Evolutionary conservation across 2,329 filamentous ascomycete species (phyloP).

Genomic region (Apiospora malaysiana): DNA sequence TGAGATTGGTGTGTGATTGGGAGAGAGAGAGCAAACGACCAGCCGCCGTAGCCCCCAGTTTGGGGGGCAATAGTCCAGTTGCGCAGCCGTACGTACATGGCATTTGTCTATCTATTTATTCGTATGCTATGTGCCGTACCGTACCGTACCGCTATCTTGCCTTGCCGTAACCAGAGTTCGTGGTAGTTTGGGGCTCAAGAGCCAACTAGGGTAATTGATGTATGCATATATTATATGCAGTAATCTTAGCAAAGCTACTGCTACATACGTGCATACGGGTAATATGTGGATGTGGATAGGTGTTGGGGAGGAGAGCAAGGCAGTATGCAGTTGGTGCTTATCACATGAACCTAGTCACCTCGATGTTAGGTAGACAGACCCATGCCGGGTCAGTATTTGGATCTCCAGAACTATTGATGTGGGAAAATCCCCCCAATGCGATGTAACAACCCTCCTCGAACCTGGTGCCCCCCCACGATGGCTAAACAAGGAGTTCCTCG

Average conservation of each 20-base stretch:
- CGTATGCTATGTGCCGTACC: conserved; percentile 3
- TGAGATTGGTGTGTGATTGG: conserved; percentile 5
- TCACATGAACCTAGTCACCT: neutral
- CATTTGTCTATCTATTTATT: neutral
- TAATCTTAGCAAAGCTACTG: neutral
- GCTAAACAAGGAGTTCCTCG: neutral
- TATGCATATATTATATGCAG: neutral
- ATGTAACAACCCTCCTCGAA: neutral
- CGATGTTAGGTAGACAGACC: neutral
- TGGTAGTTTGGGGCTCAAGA: conserved; percentile 6
- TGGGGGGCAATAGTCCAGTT: conserved; percentile 6
- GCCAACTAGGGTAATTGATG: neutral
- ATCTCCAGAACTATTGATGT: conserved; percentile 19
- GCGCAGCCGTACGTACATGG: neutral
- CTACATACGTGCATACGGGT: neutral
- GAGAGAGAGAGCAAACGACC: neutral
- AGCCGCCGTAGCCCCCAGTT: neutral
- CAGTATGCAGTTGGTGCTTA: neutral
- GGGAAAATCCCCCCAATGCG: neutral
- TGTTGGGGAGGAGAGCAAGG: neutral
- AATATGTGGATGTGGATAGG: neutral
- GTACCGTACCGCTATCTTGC: neutral
- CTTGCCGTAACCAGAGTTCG: neutral
- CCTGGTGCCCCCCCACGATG: neutral
- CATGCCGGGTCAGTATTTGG: neutral